A percentile compares a stretch with the other conserved stretches of the same genome.
Conservation (phyloP, 176 grass and related monocot species). For the Cenchrus americanus region DNA sequence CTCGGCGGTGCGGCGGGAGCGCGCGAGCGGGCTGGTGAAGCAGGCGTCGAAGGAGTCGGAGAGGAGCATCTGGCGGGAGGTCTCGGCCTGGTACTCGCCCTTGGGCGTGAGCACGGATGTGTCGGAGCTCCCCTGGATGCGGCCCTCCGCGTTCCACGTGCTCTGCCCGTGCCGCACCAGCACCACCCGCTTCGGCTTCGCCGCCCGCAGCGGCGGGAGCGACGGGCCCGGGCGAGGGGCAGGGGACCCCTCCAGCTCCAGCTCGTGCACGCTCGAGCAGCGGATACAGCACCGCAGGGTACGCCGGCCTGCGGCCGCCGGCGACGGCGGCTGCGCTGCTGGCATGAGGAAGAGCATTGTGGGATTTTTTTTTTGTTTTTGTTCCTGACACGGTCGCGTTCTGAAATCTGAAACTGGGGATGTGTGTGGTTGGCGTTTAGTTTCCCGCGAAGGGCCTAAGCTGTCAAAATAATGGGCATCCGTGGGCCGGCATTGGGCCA, state of each 20-base stretch:
- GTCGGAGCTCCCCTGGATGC: conserved; percentile 97
- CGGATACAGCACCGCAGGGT: not conserved
- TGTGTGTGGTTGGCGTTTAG: too few relatives aligned
- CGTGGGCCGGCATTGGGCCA: too few relatives aligned
- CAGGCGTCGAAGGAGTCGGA: conserved; percentile 85
- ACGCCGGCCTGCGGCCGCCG: conserved; percentile 11
- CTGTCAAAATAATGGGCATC: too few relatives aligned
- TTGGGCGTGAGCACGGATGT: conserved; percentile 82
- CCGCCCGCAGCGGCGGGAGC: conserved; percentile 52
- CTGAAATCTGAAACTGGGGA: too few relatives aligned
- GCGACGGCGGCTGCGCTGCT: conserved; percentile 6
- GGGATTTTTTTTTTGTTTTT: too few relatives aligned
- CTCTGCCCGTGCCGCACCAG: conserved; percentile 97
- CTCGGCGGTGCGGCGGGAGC: conserved; percentile 83
- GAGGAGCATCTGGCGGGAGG: conserved; percentile 84
- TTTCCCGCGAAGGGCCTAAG: too few relatives aligned
- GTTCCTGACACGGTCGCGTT: too few relatives aligned
- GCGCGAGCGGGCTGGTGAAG: conserved; percentile 90
- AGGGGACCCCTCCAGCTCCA: conserved; percentile 32
- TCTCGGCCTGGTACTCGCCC: conserved; percentile 88
- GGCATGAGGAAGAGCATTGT: conserved; percentile 48
- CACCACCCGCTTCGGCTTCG: conserved; percentile 88
- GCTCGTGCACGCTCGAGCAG: conserved; percentile 58
- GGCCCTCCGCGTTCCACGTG: conserved; percentile 93
- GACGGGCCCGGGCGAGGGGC: not conserved